A percentile compares a stretch with the other conserved stretches of the same genome.
phyloP scores from a whole-genome alignment of 768 basidiomycete genomes.

The Calvatia gigantea region DNA sequence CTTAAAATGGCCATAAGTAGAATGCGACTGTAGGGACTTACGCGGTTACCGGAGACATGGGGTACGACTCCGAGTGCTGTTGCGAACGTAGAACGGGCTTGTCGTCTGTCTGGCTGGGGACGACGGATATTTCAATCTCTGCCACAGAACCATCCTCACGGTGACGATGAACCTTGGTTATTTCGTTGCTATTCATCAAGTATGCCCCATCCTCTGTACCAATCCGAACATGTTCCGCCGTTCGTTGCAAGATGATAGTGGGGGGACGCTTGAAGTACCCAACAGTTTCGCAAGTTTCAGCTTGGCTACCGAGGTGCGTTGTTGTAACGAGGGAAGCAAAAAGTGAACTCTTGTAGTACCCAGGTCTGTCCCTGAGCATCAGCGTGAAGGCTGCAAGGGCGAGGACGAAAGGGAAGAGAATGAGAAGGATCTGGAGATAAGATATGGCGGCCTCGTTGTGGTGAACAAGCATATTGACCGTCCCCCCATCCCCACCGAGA shows the following conservation, averaged over 20 bases:
- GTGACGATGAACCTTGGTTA: too few species aligned
- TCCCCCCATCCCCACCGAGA: conserved; percentile 12
- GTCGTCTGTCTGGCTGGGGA: background rate
- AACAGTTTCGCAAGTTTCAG: background rate
- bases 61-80: background rate
- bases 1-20: too few species aligned
- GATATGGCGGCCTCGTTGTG: conserved; percentile 11
- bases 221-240: background rate
- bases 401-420: conserved; percentile 12
- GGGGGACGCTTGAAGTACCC: background rate
- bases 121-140: background rate
- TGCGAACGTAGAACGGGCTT: background rate
- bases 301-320: conserved; percentile 8
- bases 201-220: background rate
- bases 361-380: conserved; percentile 13
- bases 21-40: too few species aligned
- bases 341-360: conserved; percentile 18
- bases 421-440: conserved; percentile 11
- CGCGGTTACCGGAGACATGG: background rate
- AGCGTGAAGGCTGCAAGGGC: background rate
- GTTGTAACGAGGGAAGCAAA: conserved; percentile 16
- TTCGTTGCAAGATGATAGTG: background rate
- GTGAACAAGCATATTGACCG: conserved; percentile 11
- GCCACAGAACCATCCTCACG: background rate
- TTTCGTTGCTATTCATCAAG: background rate